Evolutionary conservation across 2,329 filamentous ascomycete species (phyloP), one percentile per base, ranked within the genome.

Genomic region (Xylogone sp.): DNA sequence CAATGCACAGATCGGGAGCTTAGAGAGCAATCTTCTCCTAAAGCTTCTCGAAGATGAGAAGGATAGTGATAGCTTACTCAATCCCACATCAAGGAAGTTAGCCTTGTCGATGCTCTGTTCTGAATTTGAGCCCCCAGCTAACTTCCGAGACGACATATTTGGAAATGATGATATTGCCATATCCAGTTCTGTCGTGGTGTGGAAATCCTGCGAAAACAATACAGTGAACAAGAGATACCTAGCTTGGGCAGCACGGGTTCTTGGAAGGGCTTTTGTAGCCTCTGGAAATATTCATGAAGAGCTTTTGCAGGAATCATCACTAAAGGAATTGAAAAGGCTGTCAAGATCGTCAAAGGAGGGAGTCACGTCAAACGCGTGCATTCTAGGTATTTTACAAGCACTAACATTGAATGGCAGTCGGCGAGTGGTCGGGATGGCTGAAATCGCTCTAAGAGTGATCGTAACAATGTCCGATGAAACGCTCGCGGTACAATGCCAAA

Each of bases 191-290:
- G 73, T 83, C 12, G 80, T 84, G 18, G 77, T 97, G 0, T 94
- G 87, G 85, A 84, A 86, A 64, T 91, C 88, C 42, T 88, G 90
- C 59, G 77, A 81, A 52, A 76, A 80, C n/a, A 74, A 78, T 34
- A 72, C 79, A 1, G 74, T 86, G 16, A 87, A 84, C 51, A 72
- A 80, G 21, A 79, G 83, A 16, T 97, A 94, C 65, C 73, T 90
- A 1, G 73, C 88, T 1, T 99, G 95, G 95, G 88, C 89, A 43
- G 92, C 89, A 2, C 81, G 86, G 56, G 87, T 92, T 2, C 75
- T 97, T 43, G 94, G 95, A 7, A 82, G 90, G 64, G 86, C 90
- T 0, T 97, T 92, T 69, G 84, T 87, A 39, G 81, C 88, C 16
- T 88, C 84, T 22, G 91, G 91, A 1, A 75, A 82, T 50, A 77